Evolutionary conservation across 2,329 filamentous ascomycete genomes (phyloP), one percentile per base, ranked within the genome.

Genomic region (Sporothrix variecibatus): DNA sequence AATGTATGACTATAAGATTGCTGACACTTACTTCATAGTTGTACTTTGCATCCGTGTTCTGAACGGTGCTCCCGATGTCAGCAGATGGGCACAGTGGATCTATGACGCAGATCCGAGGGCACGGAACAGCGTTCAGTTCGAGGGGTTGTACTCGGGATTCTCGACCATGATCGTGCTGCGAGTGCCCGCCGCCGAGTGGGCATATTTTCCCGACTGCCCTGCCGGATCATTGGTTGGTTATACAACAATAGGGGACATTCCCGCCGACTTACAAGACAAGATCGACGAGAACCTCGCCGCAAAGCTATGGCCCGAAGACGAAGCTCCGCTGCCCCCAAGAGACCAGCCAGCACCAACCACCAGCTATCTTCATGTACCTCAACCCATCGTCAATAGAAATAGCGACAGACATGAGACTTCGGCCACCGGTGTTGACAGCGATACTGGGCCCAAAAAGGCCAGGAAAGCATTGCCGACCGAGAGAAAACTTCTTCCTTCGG

Each of bases 21-120:
- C 49, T 70, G 15, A 72, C 43, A 53, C 12, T 23, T 8, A 49
- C 15, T 28, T n/a, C 1, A 11, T 15, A 75, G 77, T 78, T 17
- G 67, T 77, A 6, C 60, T 78, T 11, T 78, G 77, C 43, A 67
- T 78, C 4, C 75, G 77, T n/a, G 70, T 77, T 1, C 43, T 76
- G 3, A 65, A 53, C 9, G 70, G 75, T 20, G 60, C 65, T n/a
- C 12, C 60, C 3, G 62, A 75, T n/a, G 40, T 78, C 23, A 72
- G 65, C 8, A 56, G 74, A 58, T 78, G 77, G 77, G 73, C 60
- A n/a, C 72, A 76, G 34, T 78, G 77, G 77, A 77, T 78, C 2
- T 74, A 68, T 46, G 62, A 72, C 15, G 75, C 77, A 1, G 53
- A 40, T 1, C 69, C 71, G 0, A 23, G 40, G 9, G 75, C 73